phyloP scores from a whole-genome alignment of 306 rosid species.

The Cucumis hystrix region DNA sequence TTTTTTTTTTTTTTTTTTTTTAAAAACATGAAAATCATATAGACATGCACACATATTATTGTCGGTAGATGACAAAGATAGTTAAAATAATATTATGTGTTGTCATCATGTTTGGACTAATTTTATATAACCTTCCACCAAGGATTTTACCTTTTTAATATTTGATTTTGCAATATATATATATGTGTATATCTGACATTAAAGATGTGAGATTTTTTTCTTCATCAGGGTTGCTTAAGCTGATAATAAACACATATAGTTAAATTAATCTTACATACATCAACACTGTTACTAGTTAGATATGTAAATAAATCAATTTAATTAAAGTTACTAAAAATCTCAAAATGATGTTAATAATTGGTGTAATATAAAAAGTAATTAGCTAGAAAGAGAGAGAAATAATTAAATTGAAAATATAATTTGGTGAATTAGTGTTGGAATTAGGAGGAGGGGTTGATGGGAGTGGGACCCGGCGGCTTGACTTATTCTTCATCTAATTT shows the following conservation, averaged over 20 bases:
- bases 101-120: neutral
- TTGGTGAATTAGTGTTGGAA: neutral
- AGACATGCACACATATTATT: neutral
- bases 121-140: neutral
- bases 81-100: neutral
- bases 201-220: neutral
- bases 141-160: neutral
- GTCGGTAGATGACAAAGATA: neutral
- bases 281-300: too few species aligned
- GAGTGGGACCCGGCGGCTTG: slow-evolving; percentile 10
- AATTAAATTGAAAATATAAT: neutral
- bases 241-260: too few species aligned
- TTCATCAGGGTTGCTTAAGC: neutral
- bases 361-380: neutral
- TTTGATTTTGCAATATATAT: neutral
- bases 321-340: too few species aligned
- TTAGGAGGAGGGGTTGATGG: neutral
- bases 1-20: neutral
- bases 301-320: too few species aligned
- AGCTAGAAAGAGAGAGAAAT: neutral
- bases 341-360: neutral
- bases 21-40: neutral
- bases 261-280: too few species aligned
- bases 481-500: neutral
- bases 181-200: neutral